Conservation (phyloP, 148 eudicot genomes). For the Polygonum maritimum region DNA sequence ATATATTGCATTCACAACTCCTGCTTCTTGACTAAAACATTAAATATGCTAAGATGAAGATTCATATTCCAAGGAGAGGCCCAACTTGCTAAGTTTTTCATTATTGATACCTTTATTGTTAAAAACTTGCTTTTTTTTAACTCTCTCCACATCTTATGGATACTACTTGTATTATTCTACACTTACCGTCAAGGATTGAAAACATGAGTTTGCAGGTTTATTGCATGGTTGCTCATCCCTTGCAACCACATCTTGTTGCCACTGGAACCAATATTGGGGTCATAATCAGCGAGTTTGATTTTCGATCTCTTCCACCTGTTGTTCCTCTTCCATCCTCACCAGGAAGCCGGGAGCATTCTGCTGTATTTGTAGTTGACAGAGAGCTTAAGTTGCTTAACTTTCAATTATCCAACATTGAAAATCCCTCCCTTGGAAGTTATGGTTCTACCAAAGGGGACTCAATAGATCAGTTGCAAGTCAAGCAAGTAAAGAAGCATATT, state of each 20-base stretch:
- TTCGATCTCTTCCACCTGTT: conserved; percentile 87
- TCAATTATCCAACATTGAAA: conserved; percentile 70
- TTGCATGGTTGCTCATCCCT: conserved; percentile 97
- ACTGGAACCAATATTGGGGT: conserved; percentile 90
- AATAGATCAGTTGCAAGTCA: conserved; percentile 70
- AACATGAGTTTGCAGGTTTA: conserved; percentile 48
- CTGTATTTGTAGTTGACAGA: conserved; percentile 77
- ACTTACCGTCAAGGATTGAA: background rate
- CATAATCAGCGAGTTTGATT: conserved; percentile 86
- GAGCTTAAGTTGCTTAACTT: conserved; percentile 79
- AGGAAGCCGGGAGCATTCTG: conserved; percentile 85
- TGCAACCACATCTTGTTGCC: conserved; percentile 98
- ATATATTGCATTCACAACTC: background rate
- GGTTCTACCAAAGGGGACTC: conserved; percentile 70
- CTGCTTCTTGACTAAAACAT: background rate
- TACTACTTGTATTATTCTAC: background rate
- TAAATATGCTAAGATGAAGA: background rate
- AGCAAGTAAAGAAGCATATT: conserved; percentile 82
- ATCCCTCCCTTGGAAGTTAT: conserved; percentile 84
- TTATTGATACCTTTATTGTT: background rate
- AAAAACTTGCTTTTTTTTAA: background rate
- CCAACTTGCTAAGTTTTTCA: background rate
- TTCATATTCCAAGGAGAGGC: background rate
- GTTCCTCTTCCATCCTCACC: conserved; percentile 79
- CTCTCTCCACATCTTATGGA: background rate